A percentile compares a stretch with the other conserved stretches of the same genome.
Evolutionary conservation across 2,329 filamentous ascomycete genomes (phyloP).

Genomic region (Chalaropsis thielavioides): DNA sequence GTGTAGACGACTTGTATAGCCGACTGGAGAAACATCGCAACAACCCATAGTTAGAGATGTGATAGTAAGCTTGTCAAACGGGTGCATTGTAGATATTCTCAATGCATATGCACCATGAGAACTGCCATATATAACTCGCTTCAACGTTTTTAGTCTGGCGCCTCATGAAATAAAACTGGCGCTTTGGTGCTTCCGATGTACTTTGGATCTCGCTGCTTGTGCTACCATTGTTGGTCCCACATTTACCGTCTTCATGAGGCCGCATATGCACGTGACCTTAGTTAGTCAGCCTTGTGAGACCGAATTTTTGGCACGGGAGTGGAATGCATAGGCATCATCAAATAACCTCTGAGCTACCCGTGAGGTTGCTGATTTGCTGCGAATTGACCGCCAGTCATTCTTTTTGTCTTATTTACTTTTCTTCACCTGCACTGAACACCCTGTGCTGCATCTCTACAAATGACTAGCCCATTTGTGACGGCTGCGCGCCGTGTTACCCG

Average conservation of each 20-base stretch:
- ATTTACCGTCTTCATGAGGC: neutral
- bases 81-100: no score
- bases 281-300: neutral
- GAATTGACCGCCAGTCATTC: neutral
- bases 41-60: no score
- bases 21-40: no score
- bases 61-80: no score
- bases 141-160: no score
- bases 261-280: neutral
- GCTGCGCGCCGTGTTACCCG: slow-evolving; percentile 33
- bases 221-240: neutral
- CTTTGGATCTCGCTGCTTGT: neutral
- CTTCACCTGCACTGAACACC: neutral
- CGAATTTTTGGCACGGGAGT: neutral
- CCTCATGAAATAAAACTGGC: no score
- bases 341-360: neutral
- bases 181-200: no score
- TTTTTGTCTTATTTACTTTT: neutral
- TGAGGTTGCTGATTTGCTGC: neutral
- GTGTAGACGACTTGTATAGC: no score
- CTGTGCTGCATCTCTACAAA: slow-evolving; percentile 17
- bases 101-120: no score
- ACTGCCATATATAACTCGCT: no score
- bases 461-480: slow-evolving; percentile 26
- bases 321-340: neutral